phyloP scores from a whole-genome alignment of 768 basidiomycete genomes.

The Roridomyces roridus region DNA sequence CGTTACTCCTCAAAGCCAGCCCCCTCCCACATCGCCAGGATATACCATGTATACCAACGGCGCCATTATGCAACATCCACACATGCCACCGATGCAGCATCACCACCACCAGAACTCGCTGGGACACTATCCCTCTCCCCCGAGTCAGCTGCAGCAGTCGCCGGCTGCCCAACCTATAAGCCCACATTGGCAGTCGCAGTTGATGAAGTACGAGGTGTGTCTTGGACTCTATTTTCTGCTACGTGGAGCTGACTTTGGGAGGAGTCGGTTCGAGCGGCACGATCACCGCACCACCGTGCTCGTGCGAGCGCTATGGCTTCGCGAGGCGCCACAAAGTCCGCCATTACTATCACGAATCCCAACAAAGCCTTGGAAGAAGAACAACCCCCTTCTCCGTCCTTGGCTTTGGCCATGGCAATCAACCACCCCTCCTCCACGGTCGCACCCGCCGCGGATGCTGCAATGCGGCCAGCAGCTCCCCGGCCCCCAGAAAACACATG shows the following conservation, averaged over 20 bases:
- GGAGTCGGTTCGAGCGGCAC: constrained; percentile 84
- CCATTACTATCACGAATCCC: constrained; percentile 92
- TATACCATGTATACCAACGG: constrained; percentile 82
- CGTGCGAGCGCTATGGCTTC: constrained; percentile 95
- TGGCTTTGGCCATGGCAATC: constrained; percentile 38
- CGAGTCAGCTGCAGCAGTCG: constrained; percentile 66
- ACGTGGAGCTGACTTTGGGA: constrained; percentile 25
- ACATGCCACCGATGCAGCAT: constrained; percentile 58
- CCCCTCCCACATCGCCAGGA: constrained; percentile 69
- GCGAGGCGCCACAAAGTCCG: constrained; percentile 83
- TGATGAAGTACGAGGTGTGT: constrained; percentile 91
- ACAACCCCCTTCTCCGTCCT: constrained; percentile 38
- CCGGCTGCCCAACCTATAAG: constrained; percentile 71
- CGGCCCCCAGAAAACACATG: constrained; percentile 81
- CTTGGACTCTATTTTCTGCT: constrained; percentile 18
- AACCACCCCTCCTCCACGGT: constrained; percentile 81
- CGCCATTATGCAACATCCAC: constrained; percentile 66
- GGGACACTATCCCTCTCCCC: constrained; percentile 82
- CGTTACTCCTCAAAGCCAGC: constrained; percentile 51
- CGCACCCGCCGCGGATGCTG: constrained; percentile 70
- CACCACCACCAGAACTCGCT: constrained; percentile 85
- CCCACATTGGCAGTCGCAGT: constrained; percentile 92
- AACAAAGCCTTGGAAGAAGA: constrained; percentile 61
- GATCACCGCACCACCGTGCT: constrained; percentile 93
- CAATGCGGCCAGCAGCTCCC: constrained; percentile 64